Conservation (phyloP, 164 flowering plant genomes). For the Vitis vinifera region DNA sequence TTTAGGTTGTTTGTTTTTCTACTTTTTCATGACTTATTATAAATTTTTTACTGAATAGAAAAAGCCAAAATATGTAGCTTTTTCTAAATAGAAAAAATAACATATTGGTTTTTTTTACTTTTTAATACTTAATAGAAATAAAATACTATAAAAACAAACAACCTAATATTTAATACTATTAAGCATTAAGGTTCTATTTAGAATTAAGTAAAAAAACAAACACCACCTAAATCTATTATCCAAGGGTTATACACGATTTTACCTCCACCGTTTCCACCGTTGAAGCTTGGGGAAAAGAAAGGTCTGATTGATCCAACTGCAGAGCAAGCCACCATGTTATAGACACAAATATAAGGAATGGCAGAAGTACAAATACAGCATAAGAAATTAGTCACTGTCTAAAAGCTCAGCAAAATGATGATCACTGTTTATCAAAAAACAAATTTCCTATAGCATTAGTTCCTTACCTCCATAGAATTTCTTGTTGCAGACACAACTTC, state of each 20-base stretch:
- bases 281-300: conserved; percentile 39
- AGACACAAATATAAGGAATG: neutral
- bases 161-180: too few species aligned
- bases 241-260: conserved; percentile 7
- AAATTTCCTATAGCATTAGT: neutral
- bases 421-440: neutral
- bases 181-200: too few species aligned
- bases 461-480: conserved; percentile 73
- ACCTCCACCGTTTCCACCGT: conserved; percentile 51
- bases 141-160: too few species aligned
- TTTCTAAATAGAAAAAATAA: too few species aligned
- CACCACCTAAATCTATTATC: too few species aligned
- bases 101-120: too few species aligned
- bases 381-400: neutral
- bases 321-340: conserved; percentile 8
- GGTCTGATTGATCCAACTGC: conserved; percentile 69
- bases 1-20: too few species aligned
- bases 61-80: too few species aligned
- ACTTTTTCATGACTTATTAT: too few species aligned
- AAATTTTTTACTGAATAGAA: too few species aligned
- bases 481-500: conserved; percentile 47
- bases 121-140: too few species aligned
- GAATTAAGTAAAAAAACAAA: too few species aligned
- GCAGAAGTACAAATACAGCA: neutral
- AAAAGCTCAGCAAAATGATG: neutral